Conservation (phyloP, 2,329 filamentous ascomycete genomes). For the Microcyclospora pomicola region DNA sequence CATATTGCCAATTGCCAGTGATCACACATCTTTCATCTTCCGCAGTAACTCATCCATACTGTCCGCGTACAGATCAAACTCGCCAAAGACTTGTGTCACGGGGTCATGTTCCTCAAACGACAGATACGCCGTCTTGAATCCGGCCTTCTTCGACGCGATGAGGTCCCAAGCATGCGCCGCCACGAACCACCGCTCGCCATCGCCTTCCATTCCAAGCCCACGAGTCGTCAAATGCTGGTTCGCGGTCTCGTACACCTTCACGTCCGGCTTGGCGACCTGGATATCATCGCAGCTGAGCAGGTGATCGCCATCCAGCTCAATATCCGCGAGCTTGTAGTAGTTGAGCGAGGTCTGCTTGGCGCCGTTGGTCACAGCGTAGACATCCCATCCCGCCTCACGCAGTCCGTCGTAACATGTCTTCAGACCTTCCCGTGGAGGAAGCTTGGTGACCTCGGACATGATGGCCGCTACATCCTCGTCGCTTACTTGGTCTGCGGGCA, state of each 20-base stretch:
- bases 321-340: slow-evolving; percentile 16
- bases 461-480: slow-evolving; percentile 16
- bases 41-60: slow-evolving; percentile 16
- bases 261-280: slow-evolving; percentile 17
- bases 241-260: slow-evolving; percentile 15
- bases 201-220: slow-evolving; percentile 10
- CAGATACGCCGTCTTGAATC: slow-evolving; percentile 20
- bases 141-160: slow-evolving; percentile 17
- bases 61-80: slow-evolving; percentile 18
- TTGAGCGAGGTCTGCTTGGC: slow-evolving; percentile 16
- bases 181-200: slow-evolving; percentile 18
- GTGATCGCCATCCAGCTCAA: slow-evolving; percentile 15
- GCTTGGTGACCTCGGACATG: slow-evolving; percentile 11
- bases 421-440: slow-evolving; percentile 12
- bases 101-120: slow-evolving; percentile 19
- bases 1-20: too few species aligned
- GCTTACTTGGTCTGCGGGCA: slow-evolving; percentile 8
- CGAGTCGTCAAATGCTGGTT: slow-evolving; percentile 11
- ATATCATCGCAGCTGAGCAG: slow-evolving; percentile 19
- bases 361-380: slow-evolving; percentile 19
- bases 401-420: slow-evolving; percentile 18
- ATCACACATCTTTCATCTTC: slow-evolving; percentile 13
- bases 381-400: slow-evolving; percentile 16
- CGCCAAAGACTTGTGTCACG: slow-evolving; percentile 16
- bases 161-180: slow-evolving; percentile 20